Evolutionary conservation across 768 basidiomycete species (phyloP), one percentile per base, ranked within the genome.

Genomic region (Tephrocybe sp.): DNA sequence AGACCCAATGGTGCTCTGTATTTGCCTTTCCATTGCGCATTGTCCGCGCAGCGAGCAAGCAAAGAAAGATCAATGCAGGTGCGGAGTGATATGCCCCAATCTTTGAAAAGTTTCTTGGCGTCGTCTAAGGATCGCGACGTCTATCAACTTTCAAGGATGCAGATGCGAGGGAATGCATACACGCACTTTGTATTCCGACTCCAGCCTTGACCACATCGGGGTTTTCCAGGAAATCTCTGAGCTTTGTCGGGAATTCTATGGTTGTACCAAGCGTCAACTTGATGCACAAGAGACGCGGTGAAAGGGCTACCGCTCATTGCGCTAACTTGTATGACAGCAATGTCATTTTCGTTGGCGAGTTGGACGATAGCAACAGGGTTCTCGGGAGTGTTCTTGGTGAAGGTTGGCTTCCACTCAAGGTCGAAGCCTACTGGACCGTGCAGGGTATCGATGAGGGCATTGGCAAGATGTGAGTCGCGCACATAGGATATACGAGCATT

Each of bases 361-460:
- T 93, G 90, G 3, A 92, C 74, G 20, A 92, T 74, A 2, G 90
- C 83, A 17, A 88, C 84, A 20, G 76, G 85, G 61, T 91, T 87
- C 65, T 84, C 78, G 23, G 67, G 60, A 21, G 67, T 61, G 17
- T 84, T 81, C 61, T 80, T 83, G 40, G 57, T 55, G 58, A 68
- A 83, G 17, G 61, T 80, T 0, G 90, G 90, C 53, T 77, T 81
- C 89, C 90, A 92, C 67, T 93, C 90, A 32, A 89, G 72, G 62
- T 93, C 90, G 56, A 92, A 83, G 23, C 90, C 90, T 44, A 80
- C 69, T 21, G 73, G 60, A 15, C 69, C 71, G 24, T 57, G 38
- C 51, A 74, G 70, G 28, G 53, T 38, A 21, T 57, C 54, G 10
- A 78, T 37, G 0, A 53, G 58, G 0, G 68, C 54, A 37, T 75